phyloP scores from a whole-genome alignment of 2,329 filamentous ascomycete genomes.

The Shiraia bambusicola region DNA sequence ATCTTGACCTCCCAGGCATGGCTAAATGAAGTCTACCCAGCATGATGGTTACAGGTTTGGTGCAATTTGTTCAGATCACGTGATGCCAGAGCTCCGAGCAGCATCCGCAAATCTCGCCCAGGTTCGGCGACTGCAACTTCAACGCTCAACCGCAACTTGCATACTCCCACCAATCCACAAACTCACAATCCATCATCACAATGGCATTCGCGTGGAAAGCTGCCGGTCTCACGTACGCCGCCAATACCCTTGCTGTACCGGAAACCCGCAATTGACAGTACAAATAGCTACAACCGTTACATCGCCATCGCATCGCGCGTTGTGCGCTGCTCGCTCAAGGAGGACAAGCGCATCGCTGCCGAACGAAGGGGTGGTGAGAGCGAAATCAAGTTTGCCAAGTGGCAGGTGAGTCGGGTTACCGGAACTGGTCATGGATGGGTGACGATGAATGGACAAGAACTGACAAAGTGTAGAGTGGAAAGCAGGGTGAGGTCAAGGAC shows the following conservation, averaged over 20 bases:
- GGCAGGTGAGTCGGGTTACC: constrained; percentile 71
- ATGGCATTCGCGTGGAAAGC: constrained; percentile 99
- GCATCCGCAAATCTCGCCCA: constrained; percentile 31
- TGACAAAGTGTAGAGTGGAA: constrained; percentile 72
- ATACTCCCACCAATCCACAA: constrained; percentile 26
- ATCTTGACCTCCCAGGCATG: too few relatives aligned
- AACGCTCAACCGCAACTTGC: constrained; percentile 26
- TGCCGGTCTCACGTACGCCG: constrained; percentile 87
- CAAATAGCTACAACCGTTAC: constrained; percentile 96
- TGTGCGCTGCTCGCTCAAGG: constrained; percentile 95
- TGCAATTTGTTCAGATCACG: constrained; percentile 17
- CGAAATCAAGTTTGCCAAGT: constrained; percentile 90
- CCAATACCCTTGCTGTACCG: constrained; percentile 12
- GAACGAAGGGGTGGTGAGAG: constrained; percentile 82
- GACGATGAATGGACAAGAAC: constrained; percentile 31
- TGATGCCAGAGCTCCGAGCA: constrained; percentile 29
- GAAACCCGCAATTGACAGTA: constrained; percentile 29
- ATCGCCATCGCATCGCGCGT: constrained; percentile 91
- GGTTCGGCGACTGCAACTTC: constrained; percentile 24
- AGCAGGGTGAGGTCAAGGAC: constrained; percentile 83
- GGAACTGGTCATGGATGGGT: background rate
- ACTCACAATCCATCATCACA: constrained; percentile 53
- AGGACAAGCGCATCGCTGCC: constrained; percentile 81
- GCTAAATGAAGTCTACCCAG: too few relatives aligned
- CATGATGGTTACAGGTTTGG: background rate